Evolutionary conservation across 345 rosid species (phyloP), one percentile per base, ranked within the genome.

Genomic region (Streptanthus diversifolius): DNA sequence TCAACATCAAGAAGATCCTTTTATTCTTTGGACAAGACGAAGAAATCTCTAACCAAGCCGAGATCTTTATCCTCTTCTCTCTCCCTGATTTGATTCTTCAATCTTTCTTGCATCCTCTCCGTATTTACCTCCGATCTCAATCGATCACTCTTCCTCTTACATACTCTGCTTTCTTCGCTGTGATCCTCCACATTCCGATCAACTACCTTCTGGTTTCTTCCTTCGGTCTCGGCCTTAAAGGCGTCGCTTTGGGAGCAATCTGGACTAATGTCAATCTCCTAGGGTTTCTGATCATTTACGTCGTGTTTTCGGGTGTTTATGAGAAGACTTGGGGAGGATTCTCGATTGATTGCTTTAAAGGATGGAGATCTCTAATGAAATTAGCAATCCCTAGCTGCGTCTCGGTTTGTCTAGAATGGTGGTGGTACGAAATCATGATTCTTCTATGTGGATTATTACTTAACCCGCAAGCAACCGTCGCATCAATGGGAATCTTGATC

Each of bases 341-440:
- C 29, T 82, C 95, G 0, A 49, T 40, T 36, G 93, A 88, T 4
- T 76, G 89, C 75, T 81, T 90, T 1, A 82, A 51, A 63, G 89
- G 84, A 11, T 90, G 96, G 91, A 76, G 72, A 75, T 52, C 77
- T 43, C 72, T 92, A 18, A 41, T 85, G 59, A 82, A 73, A 41
- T 40, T 88, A 82, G 83, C 98, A 0, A 77, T 92, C 57, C 98
- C 98, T 18, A 90, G 97, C 75, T 92, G 97, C 69, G 72, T 90
- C 30, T 92, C 98, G 0, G 97, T 92, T 35, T 92, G 97, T 78
- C 79, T 92, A 10, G 98, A 92, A 80, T 92, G 98, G 97, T 92
- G 98, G 98, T 92, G 98, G 96, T 92, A 92, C 12, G 98, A 92
- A 57, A 88, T 90, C 79, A 92, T 92, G 97, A 90, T 87, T 52